Evolutionary conservation across 805 yeast species (phyloP).

Genomic region (Sugiyamaella americana): DNA sequence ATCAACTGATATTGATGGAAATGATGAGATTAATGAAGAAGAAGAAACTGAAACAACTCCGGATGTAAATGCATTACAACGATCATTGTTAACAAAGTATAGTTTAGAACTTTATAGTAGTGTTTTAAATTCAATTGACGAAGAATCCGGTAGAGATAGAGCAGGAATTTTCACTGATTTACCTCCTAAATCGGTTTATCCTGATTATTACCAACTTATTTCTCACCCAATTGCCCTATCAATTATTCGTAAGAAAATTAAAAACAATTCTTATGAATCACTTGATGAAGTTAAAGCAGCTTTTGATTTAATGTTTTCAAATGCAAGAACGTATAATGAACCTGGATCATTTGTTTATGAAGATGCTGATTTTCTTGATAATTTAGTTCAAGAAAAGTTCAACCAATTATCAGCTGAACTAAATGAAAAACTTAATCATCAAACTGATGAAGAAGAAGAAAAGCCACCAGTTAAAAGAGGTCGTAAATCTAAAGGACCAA

Average conservation of each 20-base stretch:
- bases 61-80: constrained; percentile 1
- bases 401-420: background rate
- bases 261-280: constrained; percentile 32
- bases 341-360: constrained; percentile 58
- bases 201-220: constrained; percentile 74
- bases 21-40: constrained; percentile 7
- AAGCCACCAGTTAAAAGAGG: background rate
- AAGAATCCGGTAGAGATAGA: constrained; percentile 42
- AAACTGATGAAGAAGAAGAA: background rate
- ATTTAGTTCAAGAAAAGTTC: constrained; percentile 5
- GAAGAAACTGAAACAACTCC: constrained; percentile 1
- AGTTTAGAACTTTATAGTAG: constrained; percentile 14
- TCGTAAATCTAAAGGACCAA: background rate
- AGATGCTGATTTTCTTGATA: constrained; percentile 41
- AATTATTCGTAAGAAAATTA: constrained; percentile 45
- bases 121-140: constrained; percentile 31
- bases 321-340: constrained; percentile 65
- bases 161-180: constrained; percentile 46
- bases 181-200: constrained; percentile 70
- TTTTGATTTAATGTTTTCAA: constrained; percentile 51
- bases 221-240: constrained; percentile 53
- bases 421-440: background rate
- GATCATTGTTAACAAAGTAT: constrained; percentile 13
- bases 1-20: background rate
- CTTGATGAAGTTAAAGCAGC: constrained; percentile 47